A percentile compares a stretch with the other conserved stretches of the same genome.
Conservation (phyloP, 225 moss, liverwort and hornwort species). For the Pseudoscleropodium purum region DNA sequence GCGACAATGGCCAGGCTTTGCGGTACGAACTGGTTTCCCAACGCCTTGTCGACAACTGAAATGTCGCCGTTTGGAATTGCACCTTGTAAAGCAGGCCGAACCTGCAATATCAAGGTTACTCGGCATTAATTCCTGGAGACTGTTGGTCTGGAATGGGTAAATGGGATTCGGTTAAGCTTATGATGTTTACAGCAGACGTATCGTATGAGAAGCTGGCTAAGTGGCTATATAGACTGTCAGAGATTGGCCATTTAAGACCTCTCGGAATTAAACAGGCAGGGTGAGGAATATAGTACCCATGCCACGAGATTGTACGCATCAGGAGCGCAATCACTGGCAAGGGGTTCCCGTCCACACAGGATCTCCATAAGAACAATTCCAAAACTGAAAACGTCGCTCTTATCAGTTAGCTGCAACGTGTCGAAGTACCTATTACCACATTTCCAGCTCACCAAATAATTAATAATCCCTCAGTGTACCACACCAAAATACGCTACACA, state of each 20-base stretch:
- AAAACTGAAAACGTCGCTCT: constrained; percentile 78
- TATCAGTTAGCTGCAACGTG: constrained; percentile 48
- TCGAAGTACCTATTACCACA: constrained; percentile 46
- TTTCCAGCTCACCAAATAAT: constrained; percentile 1
- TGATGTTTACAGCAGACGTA: neutral
- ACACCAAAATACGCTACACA: neutral
- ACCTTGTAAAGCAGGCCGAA: constrained; percentile 36
- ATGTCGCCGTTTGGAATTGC: constrained; percentile 28
- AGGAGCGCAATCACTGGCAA: constrained; percentile 36
- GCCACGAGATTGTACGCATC: constrained; percentile 63
- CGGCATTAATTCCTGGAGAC: neutral
- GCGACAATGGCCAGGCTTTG: constrained; percentile 41
- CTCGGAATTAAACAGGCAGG: neutral
- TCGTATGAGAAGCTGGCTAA: neutral
- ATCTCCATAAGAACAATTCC: constrained; percentile 71
- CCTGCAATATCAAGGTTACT: constrained; percentile 28
- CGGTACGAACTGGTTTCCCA: constrained; percentile 38
- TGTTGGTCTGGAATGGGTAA: neutral
- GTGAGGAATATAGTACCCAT: constrained; percentile 38
- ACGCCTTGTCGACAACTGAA: constrained; percentile 42
- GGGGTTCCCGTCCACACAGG: constrained; percentile 64
- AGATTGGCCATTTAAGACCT: neutral
- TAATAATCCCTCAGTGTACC: neutral
- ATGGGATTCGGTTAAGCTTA: neutral
- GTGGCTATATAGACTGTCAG: neutral